Evolutionary conservation across 768 basidiomycete genomes (phyloP), one percentile per base, ranked within the genome.

Genomic region (Leccinum subgranulosum): DNA sequence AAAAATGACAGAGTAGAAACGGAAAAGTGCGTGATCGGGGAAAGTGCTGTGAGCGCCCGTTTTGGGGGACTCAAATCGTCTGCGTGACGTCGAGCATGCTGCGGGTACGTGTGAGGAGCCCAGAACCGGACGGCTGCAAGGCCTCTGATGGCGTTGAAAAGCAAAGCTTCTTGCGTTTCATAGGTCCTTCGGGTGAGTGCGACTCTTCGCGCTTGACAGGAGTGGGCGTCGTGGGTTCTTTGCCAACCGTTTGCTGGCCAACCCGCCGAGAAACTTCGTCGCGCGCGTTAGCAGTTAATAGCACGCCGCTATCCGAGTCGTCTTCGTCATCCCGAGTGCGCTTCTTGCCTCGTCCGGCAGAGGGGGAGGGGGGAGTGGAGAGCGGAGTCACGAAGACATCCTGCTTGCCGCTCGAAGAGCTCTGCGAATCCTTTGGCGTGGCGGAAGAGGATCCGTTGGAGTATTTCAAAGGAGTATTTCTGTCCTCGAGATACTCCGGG

Each of bases 91-190:
- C 58, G 36, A 55, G 36, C 29, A 25, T 17, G 10, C 28, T 53
- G 14, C 33, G 48, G n/a, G 61, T 50, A 28, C 56, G 49, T 17
- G 54, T 17, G 45, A 50, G 56, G 6, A 49, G 29, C n/a, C 12
- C 19, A 11, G 36, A 39, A 39, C 36, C 36, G 17, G 36, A 39
- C 9, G 50, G 6, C 4, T 36, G 19, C 19, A 47, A 34, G 0
- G 27, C 34, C 15, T 51, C 55, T 34, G 12, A 14, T 6, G 58
- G 25, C n/a, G 14, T 9, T 3, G 52, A 51, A 0, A 53, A 21
- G 27, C 60, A 56, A 41, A 14, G 52, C 63, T 56, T 64, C 60
- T 53, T 64, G 50, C 67, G 63, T 34, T 52, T 64, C 19, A 29
- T 5, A 3, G 55, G 62, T 11, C 45, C 55, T 21, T 57, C 56